Evolutionary conservation across 352 stramenopile genomes (phyloP).

Genomic region (Phytophthora nicotianae): DNA sequence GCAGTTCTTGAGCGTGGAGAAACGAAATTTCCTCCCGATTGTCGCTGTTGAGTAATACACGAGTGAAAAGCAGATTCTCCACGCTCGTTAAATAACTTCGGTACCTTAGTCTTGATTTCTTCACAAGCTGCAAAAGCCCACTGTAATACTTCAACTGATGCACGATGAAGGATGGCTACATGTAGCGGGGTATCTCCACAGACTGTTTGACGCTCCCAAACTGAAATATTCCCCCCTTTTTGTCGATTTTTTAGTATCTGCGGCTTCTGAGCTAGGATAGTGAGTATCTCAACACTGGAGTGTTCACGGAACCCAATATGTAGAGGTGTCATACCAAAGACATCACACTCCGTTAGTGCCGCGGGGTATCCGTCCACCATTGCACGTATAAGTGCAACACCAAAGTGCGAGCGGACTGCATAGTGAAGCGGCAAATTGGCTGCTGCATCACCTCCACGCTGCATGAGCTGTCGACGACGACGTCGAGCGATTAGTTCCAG

Average conservation of each 20-base stretch:
- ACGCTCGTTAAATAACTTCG: constrained; percentile 38
- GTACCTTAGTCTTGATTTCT: background rate
- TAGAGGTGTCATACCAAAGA: constrained; percentile 65
- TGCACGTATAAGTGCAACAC: constrained; percentile 36
- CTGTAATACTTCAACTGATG: constrained; percentile 45
- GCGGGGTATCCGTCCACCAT: constrained; percentile 51
- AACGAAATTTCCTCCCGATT: constrained; percentile 23
- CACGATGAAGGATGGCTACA: constrained; percentile 36
- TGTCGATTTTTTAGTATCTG: background rate
- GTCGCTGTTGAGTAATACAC: constrained; percentile 37
- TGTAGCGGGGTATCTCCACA: constrained; percentile 51
- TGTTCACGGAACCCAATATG: constrained; percentile 63
- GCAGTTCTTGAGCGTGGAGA: constrained; percentile 32
- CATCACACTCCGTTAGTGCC: constrained; percentile 45
- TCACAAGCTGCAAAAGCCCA: constrained; percentile 31
- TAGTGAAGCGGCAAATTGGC: constrained; percentile 63
- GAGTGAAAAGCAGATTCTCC: constrained; percentile 53
- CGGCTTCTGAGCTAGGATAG: constrained; percentile 32
- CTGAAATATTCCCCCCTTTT: constrained; percentile 4
- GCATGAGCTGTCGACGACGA: constrained; percentile 55
- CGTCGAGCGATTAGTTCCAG: constrained; percentile 57
- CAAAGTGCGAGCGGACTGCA: constrained; percentile 44
- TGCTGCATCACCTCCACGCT: constrained; percentile 48
- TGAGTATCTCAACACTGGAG: constrained; percentile 24
- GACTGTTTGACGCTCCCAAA: constrained; percentile 29